phyloP scores from a whole-genome alignment of 345 rosid genomes.

The Anacardium occidentale region DNA sequence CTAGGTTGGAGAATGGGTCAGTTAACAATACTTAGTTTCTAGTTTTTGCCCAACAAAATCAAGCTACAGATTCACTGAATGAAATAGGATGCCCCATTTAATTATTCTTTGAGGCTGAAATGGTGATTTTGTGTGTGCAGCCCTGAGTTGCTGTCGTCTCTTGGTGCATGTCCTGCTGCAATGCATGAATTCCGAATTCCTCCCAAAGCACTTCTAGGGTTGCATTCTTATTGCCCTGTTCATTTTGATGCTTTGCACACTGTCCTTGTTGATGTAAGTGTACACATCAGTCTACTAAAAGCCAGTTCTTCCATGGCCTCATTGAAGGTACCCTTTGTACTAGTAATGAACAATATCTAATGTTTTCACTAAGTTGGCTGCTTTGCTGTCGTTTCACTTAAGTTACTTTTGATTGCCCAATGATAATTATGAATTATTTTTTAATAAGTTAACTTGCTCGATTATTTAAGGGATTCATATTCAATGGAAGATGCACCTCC shows the following conservation, averaged over 20 bases:
- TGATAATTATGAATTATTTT: background rate
- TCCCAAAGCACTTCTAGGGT: constrained; percentile 84
- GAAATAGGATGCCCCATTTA: constrained; percentile 6
- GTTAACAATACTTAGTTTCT: constrained; percentile 13
- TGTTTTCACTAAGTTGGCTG: background rate
- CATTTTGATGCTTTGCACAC: constrained; percentile 88
- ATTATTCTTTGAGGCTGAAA: constrained; percentile 11
- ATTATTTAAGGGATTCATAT: constrained; percentile 41
- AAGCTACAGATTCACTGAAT: background rate
- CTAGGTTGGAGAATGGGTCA: constrained; percentile 51
- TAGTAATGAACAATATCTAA: background rate
- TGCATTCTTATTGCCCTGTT: constrained; percentile 93
- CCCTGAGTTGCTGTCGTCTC: constrained; percentile 44
- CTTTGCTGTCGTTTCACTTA: background rate
- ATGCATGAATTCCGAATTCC: constrained; percentile 90
- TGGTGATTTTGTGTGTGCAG: constrained; percentile 31
- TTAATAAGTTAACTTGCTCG: constrained; percentile 16
- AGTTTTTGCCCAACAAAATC: background rate
- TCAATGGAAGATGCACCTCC: constrained; percentile 32
- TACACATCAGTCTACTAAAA: constrained; percentile 70
- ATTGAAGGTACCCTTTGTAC: constrained; percentile 39
- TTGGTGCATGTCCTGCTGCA: constrained; percentile 57
- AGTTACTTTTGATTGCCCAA: background rate
- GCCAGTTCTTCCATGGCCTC: constrained; percentile 42
- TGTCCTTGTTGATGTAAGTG: constrained; percentile 74